Percentiles rank a stretch among this genome's conserved stretches.
phyloP scores from a whole-genome alignment of 192 early-diverging fungal species.

The Mortierella alpina region DNA sequence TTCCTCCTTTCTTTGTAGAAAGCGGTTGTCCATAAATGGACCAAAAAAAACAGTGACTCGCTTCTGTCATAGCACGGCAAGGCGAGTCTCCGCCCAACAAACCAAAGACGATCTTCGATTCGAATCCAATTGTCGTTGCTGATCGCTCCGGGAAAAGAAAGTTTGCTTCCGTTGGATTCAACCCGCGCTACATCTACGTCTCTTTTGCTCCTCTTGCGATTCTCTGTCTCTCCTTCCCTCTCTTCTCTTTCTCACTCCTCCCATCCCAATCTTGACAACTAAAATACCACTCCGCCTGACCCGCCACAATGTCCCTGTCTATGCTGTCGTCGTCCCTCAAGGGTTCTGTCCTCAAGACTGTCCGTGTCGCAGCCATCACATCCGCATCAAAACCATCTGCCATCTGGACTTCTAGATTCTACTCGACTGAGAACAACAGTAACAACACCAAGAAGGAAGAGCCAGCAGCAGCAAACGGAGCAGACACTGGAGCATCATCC shows the following conservation, averaged over 20 bases:
- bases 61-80: too few species aligned
- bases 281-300: background rate
- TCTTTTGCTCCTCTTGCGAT: background rate
- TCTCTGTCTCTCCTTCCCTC: slow-evolving; percentile 1
- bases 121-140: background rate
- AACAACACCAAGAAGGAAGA: slow-evolving; percentile 30
- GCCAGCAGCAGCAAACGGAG: slow-evolving; percentile 27
- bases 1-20: too few species aligned
- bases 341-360: slow-evolving; percentile 32
- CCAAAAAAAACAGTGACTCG: too few species aligned
- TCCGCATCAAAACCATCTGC: slow-evolving; percentile 20
- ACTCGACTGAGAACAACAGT: slow-evolving; percentile 56
- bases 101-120: background rate
- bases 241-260: background rate
- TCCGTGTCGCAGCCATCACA: slow-evolving; percentile 20
- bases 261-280: background rate
- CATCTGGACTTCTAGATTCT: slow-evolving; percentile 44
- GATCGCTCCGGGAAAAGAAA: background rate
- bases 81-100: too few species aligned
- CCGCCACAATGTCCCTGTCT: slow-evolving; percentile 14
- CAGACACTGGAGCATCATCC: slow-evolving; percentile 9
- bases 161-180: slow-evolving; percentile 3
- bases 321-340: slow-evolving; percentile 32
- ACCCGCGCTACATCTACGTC: too few species aligned
- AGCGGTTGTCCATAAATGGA: too few species aligned